phyloP scores from a whole-genome alignment of 129 eudicot species.

The Chrysanthemum seticuspe region DNA sequence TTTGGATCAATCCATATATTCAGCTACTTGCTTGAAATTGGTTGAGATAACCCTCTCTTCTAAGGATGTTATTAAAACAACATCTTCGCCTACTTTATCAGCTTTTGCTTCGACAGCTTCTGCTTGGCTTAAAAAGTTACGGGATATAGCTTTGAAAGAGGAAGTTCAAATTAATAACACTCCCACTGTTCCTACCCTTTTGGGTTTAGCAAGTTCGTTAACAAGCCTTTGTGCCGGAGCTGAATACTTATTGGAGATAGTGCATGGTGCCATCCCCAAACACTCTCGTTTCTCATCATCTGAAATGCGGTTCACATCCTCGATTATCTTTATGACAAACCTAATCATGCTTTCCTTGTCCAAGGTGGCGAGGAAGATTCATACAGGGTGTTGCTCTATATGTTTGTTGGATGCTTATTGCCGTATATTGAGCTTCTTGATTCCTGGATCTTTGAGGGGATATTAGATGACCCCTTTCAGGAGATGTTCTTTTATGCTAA shows the following conservation, averaged over 20 bases:
- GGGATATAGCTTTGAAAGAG: constrained; percentile 70
- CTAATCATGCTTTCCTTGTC: too few relatives aligned
- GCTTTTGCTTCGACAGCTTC: constrained; percentile 66
- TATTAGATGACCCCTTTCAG: too few relatives aligned
- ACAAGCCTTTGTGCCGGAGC: constrained; percentile 97
- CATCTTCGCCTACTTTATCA: constrained; percentile 65
- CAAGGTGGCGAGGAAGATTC: too few relatives aligned
- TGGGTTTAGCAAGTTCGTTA: constrained; percentile 83
- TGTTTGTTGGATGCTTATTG: too few relatives aligned
- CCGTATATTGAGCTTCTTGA: too few relatives aligned
- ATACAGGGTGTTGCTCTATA: too few relatives aligned
- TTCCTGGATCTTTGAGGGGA: too few relatives aligned
- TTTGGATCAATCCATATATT: constrained; percentile 63
- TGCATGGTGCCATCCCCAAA: constrained; percentile 72
- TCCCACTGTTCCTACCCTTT: constrained; percentile 57
- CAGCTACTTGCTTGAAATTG: constrained; percentile 74
- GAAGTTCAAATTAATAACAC: constrained; percentile 48
- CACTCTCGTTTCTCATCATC: constrained; percentile 55
- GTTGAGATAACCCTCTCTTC: constrained; percentile 47
- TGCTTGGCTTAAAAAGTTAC: constrained; percentile 79
- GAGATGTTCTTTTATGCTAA: too few relatives aligned
- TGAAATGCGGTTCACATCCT: constrained; percentile 80
- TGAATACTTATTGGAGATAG: constrained; percentile 69
- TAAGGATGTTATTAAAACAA: constrained; percentile 26
- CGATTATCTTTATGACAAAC: too few relatives aligned